Evolutionary conservation across 2,329 filamentous ascomycete genomes (phyloP), one percentile per base, ranked within the genome.

Genomic region (Penicillium brevicompactum): DNA sequence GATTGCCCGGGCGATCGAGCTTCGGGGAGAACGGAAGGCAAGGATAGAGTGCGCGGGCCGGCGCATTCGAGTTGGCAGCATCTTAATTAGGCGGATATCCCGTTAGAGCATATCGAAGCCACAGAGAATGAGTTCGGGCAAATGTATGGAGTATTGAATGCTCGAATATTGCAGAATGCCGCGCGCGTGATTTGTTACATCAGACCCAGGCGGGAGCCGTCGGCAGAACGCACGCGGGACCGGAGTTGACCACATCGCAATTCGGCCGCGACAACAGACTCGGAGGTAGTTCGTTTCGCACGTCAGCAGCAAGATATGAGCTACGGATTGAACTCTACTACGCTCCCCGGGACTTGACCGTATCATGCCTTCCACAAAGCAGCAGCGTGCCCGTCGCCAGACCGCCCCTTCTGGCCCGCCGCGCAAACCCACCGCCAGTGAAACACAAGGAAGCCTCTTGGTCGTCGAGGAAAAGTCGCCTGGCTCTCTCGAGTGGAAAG

Each of bases 341-440:
- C 22, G 31, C 21, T 13, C 8, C n/a, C 37, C 34, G 47, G 53
- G 55, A 34, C 53, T 37, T 57, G 53, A 63, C 38, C 51, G 52
- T 50, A 64, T 32, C 48, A 66, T 66, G 63, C 48, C 62, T 27
- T 62, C 62, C 61, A 67, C 60, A 55, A 70, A 65, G 61, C 65
- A 67, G 60, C 67, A 67, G 60, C 70, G 70, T 61, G 64, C 67
- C 54, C 71, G 72, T 46, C 70, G 72, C 53, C 70, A 71, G 60
- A 74, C 72, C 49, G 72, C 71, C 42, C 68, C 72, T 32, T 72
- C 70, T 49, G 69, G 70, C 43, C 66, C 65, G 52, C 66, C 68
- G 54, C 59, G 67, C 55, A 67, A 70, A 48, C 62, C 65, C 51
- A 62, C 63, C 49, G 53, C 53, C 45, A 60, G 62, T 40, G 58